phyloP scores from a whole-genome alignment of 2,329 filamentous ascomycete genomes.

The Epichloe gansuensis region DNA sequence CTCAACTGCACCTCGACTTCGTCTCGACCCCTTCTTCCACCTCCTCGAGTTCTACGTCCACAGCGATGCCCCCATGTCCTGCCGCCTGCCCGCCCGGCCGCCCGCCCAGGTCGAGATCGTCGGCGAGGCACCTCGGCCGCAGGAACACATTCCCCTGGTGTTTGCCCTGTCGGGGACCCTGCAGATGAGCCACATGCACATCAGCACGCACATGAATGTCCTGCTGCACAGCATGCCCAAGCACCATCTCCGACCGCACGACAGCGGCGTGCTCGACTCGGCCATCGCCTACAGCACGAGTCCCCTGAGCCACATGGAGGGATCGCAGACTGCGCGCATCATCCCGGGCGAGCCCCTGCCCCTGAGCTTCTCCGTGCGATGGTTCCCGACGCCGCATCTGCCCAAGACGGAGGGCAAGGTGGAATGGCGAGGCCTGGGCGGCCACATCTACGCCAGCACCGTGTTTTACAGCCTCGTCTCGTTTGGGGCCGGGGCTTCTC shows the following conservation, averaged over 20 bases:
- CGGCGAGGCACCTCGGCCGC: conserved; percentile 35
- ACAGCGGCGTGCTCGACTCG: conserved; percentile 72
- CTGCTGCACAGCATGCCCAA: conserved; percentile 61
- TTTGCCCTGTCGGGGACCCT: conserved; percentile 83
- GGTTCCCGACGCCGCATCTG: conserved; percentile 67
- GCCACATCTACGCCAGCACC: conserved; percentile 51
- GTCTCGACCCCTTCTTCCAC: conserved; percentile 75
- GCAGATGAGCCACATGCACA: conserved; percentile 79
- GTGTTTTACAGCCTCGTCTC: conserved; percentile 50
- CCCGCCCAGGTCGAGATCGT: conserved; percentile 41
- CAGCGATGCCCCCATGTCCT: conserved; percentile 85
- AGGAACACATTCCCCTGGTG: conserved; percentile 69
- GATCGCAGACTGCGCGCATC: conserved; percentile 47
- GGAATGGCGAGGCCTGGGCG: conserved; percentile 53
- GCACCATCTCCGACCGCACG: conserved; percentile 49
- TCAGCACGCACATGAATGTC: conserved; percentile 82
- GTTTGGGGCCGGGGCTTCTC: conserved; percentile 42
- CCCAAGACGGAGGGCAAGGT: conserved; percentile 55
- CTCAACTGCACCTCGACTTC: conserved; percentile 70
- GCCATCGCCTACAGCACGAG: conserved; percentile 79
- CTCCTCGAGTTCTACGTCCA: conserved; percentile 96
- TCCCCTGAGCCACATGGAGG: conserved; percentile 48
- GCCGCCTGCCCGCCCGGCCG: conserved; percentile 75
- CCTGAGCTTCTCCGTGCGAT: conserved; percentile 68
- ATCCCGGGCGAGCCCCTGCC: conserved; percentile 81